phyloP scores from a whole-genome alignment of 2,329 filamentous ascomycete genomes.

The Exophiala calicioides region DNA sequence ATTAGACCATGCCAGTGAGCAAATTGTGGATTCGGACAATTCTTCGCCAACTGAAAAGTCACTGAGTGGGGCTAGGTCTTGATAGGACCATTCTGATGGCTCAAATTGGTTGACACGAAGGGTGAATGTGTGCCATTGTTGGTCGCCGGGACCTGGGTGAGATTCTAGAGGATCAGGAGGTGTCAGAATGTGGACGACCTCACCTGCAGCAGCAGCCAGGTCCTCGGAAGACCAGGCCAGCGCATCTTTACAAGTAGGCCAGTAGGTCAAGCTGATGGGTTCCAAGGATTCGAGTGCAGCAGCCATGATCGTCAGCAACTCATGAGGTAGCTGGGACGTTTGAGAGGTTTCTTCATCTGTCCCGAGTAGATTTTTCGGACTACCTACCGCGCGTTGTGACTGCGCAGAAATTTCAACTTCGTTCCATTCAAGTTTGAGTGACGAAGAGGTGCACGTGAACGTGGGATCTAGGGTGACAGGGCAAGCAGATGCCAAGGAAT shows the following conservation, averaged over 20 bases:
- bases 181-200: slow-evolving; percentile 57
- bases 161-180: slow-evolving; percentile 22
- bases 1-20: slow-evolving; percentile 58
- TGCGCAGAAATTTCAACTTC: background rate
- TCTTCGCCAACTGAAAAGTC: slow-evolving; percentile 61
- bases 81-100: slow-evolving; percentile 50
- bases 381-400: background rate
- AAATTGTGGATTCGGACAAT: slow-evolving; percentile 54
- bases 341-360: no score
- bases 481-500: no score
- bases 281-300: slow-evolving; percentile 20
- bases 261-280: slow-evolving; percentile 45
- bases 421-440: no score
- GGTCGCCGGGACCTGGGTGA: slow-evolving; percentile 24
- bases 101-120: slow-evolving; percentile 57
- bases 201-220: slow-evolving; percentile 58
- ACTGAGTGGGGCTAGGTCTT: slow-evolving; percentile 48
- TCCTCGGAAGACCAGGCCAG: slow-evolving; percentile 62
- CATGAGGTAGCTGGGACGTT: background rate
- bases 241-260: slow-evolving; percentile 54
- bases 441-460: no score
- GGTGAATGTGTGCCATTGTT: slow-evolving; percentile 41
- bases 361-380: no score
- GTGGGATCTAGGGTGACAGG: no score
- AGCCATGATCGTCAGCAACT: slow-evolving; percentile 7